phyloP scores from a whole-genome alignment of 2,329 filamentous ascomycete genomes.

The Calonectria multiphialidica region DNA sequence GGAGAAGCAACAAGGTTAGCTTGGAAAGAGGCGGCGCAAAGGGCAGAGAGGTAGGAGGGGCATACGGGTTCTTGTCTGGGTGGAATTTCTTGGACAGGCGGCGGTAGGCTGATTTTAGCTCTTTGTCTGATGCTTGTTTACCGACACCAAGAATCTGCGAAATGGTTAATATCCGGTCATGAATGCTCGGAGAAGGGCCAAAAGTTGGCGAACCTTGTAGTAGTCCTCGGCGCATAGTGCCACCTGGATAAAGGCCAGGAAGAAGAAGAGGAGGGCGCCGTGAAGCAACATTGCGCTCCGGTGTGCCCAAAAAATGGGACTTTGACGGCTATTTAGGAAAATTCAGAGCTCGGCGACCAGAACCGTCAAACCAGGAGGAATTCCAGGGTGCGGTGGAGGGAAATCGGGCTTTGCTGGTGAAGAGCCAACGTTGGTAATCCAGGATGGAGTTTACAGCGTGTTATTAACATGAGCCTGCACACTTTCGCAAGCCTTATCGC shows the following conservation, averaged over 20 bases:
- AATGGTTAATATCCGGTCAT: slow-evolving; percentile 11
- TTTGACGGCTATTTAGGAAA: background rate
- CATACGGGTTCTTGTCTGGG: slow-evolving; percentile 97
- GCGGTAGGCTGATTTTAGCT: slow-evolving; percentile 95
- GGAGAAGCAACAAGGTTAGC: slow-evolving; percentile 9
- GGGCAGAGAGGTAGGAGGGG: slow-evolving; percentile 30
- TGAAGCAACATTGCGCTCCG: slow-evolving; percentile 63
- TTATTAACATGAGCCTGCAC: slow-evolving; percentile 44
- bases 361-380: slow-evolving; percentile 8
- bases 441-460: slow-evolving; percentile 47
- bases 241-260: slow-evolving; percentile 67
- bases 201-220: slow-evolving; percentile 73
- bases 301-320: slow-evolving; percentile 29
- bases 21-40: background rate
- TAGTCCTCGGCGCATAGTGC: slow-evolving; percentile 76
- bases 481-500: slow-evolving; percentile 36
- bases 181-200: background rate
- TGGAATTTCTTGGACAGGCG: slow-evolving; percentile 95
- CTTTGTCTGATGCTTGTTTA: slow-evolving; percentile 82
- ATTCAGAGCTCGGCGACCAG: slow-evolving; percentile 11
- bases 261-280: slow-evolving; percentile 61
- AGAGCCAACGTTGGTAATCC: slow-evolving; percentile 12
- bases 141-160: slow-evolving; percentile 81
- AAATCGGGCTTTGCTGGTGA: slow-evolving; percentile 6
- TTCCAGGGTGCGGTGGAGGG: slow-evolving; percentile 17